Evolutionary conservation across 257 asterid species (phyloP).

Genomic region (Nicotiana knightiana): DNA sequence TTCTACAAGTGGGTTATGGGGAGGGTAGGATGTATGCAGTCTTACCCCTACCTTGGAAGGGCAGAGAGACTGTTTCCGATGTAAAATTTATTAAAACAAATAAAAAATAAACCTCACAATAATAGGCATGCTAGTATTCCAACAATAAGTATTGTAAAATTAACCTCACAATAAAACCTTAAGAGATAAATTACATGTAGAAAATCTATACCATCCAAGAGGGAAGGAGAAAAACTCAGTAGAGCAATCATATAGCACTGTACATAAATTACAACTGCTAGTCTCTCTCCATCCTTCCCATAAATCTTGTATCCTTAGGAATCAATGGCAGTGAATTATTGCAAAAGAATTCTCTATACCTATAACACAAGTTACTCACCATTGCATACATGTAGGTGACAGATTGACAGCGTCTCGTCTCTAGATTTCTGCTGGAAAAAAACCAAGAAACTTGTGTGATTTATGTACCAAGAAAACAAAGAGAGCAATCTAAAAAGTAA

Average conservation of each 20-base stretch:
- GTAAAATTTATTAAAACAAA: too few relatives aligned
- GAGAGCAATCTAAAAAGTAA: background rate
- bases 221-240: background rate
- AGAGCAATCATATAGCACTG: conserved; percentile 43
- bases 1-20: too few relatives aligned
- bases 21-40: too few relatives aligned
- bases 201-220: too few relatives aligned
- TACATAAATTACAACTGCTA: conserved; percentile 48
- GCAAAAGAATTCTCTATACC: background rate
- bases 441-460: background rate
- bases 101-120: too few relatives aligned
- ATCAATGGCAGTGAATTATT: conserved; percentile 23
- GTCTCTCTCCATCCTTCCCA: conserved; percentile 26
- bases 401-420: background rate
- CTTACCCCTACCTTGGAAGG: too few relatives aligned
- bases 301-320: conserved; percentile 19
- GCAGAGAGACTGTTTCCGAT: too few relatives aligned
- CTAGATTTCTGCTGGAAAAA: background rate
- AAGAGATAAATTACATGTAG: background rate
- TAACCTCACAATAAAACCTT: background rate
- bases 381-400: background rate
- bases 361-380: background rate
- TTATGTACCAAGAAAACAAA: background rate
- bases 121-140: too few relatives aligned
- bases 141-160: background rate